Conservation (phyloP, 1,284 basidiomycete species). For the Omphalotus olearius region DNA sequence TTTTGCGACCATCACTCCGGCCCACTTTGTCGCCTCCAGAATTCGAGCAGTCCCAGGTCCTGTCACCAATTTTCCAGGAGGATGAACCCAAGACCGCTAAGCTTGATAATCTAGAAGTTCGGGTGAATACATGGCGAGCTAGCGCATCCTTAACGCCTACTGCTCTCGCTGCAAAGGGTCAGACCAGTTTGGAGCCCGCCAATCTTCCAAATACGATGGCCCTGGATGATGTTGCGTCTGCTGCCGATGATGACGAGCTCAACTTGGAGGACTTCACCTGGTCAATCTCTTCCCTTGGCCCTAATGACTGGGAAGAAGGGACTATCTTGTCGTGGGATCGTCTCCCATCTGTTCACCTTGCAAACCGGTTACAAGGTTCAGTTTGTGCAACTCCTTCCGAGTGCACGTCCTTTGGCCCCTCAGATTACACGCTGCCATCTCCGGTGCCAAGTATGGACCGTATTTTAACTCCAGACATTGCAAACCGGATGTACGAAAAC, state of each 20-base stretch:
- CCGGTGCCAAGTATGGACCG: constrained; percentile 17
- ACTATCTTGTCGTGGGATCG: constrained; percentile 29
- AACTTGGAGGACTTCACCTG: constrained; percentile 65
- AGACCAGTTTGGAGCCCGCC: constrained; percentile 47
- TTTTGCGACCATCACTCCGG: constrained; percentile 24
- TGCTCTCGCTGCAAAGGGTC: constrained; percentile 46
- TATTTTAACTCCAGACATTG: constrained; percentile 29
- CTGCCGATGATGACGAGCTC: constrained; percentile 33
- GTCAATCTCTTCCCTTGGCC: constrained; percentile 66
- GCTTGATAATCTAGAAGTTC: constrained; percentile 41
- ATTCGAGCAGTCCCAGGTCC: constrained; percentile 24
- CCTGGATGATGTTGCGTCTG: constrained; percentile 27
- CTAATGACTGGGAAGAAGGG: constrained; percentile 39
- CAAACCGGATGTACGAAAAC: constrained; percentile 32
- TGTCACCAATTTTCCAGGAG: constrained; percentile 62
- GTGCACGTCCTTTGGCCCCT: constrained; percentile 46
- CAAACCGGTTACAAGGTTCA: constrained; percentile 50
- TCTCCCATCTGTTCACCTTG: constrained; percentile 53
- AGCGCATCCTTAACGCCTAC: constrained; percentile 46
- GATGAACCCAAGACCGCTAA: constrained; percentile 50
- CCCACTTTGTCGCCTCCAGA: constrained; percentile 24
- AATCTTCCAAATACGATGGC: constrained; percentile 47
- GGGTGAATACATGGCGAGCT: constrained; percentile 63
- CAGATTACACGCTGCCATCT: constrained; percentile 29
- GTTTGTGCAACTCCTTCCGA: constrained; percentile 53